Evolutionary conservation across 2,329 filamentous ascomycete genomes (phyloP).

Genomic region (Phoma herbarum): DNA sequence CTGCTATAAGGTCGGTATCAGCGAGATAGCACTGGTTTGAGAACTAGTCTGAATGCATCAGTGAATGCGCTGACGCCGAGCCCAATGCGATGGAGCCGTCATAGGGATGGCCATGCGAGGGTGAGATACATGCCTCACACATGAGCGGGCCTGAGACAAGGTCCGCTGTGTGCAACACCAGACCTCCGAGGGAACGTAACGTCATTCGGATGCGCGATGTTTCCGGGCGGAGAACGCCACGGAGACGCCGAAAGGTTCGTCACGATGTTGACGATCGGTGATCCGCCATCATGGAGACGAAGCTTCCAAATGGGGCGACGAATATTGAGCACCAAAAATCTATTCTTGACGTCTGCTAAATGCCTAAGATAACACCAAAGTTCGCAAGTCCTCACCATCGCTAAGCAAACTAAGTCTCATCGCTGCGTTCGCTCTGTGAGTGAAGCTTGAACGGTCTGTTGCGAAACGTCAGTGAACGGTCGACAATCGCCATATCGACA

Average conservation of each 20-base stretch:
- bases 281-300: constrained; percentile 16
- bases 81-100: constrained; percentile 7
- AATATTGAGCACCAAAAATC: background rate
- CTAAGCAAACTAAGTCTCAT: background rate
- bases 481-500: constrained; percentile 8
- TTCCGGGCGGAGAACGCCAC: constrained; percentile 10
- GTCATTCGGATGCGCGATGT: constrained; percentile 9
- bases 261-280: constrained; percentile 5
- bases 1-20: constrained; percentile 21
- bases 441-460: background rate
- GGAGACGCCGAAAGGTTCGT: constrained; percentile 16
- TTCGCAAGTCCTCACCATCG: background rate
- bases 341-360: constrained; percentile 4
- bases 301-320: background rate
- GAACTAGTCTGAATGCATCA: constrained; percentile 18
- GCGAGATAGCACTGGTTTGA: constrained; percentile 18
- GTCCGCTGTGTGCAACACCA: constrained; percentile 16
- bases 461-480: constrained; percentile 11
- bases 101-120: constrained; percentile 15
- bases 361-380: background rate
- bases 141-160: constrained; percentile 10
- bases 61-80: constrained; percentile 9
- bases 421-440: background rate
- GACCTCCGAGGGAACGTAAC: constrained; percentile 11
- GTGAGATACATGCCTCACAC: constrained; percentile 16